These are phyloP conservation scores for Zymoseptoria pseudotritici DNA, from an alignment of 2,329 filamentous ascomycete genomes.

Conservation along the genomic window DNA sequence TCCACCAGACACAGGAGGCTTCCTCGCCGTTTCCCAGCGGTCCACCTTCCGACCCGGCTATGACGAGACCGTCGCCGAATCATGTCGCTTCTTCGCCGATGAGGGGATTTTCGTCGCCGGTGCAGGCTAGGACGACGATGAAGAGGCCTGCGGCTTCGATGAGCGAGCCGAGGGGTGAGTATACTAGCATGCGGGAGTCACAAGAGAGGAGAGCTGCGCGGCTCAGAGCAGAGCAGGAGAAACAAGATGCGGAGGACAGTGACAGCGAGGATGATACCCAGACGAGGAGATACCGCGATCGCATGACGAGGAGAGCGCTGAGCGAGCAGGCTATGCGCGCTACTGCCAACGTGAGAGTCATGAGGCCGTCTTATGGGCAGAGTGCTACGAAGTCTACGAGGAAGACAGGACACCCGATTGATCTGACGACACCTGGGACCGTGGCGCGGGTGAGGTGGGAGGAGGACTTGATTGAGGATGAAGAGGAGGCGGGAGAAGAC, in stretches of 20 bases:
- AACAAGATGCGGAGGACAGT: conserved; percentile 11
- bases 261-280: conserved; percentile 18
- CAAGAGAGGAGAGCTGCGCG: conserved; percentile 30
- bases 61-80: conserved; percentile 39
- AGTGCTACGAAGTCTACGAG: not conserved
- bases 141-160: not conserved
- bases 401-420: conserved; percentile 7
- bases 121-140: not conserved
- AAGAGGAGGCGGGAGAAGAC: conserved; percentile 12
- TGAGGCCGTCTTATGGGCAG: conserved; percentile 8
- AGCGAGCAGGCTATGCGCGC: conserved; percentile 18
- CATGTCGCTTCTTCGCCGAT: conserved; percentile 30
- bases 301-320: conserved; percentile 11
- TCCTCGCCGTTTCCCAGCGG: conserved; percentile 36
- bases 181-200: conserved; percentile 39
- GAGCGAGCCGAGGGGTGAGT: conserved; percentile 35
- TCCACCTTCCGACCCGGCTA: conserved; percentile 36
- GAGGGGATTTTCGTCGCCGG: conserved; percentile 20
- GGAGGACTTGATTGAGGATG: conserved; percentile 18
- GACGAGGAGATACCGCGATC: conserved; percentile 4
- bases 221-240: conserved; percentile 1
- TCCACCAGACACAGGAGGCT: conserved; percentile 38
- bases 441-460: not conserved
- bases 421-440: conserved; percentile 28
- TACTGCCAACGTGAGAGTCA: conserved; percentile 1